Evolutionary conservation across 192 early-diverging fungal genomes (phyloP).

Genomic region (Coemansia sp.): DNA sequence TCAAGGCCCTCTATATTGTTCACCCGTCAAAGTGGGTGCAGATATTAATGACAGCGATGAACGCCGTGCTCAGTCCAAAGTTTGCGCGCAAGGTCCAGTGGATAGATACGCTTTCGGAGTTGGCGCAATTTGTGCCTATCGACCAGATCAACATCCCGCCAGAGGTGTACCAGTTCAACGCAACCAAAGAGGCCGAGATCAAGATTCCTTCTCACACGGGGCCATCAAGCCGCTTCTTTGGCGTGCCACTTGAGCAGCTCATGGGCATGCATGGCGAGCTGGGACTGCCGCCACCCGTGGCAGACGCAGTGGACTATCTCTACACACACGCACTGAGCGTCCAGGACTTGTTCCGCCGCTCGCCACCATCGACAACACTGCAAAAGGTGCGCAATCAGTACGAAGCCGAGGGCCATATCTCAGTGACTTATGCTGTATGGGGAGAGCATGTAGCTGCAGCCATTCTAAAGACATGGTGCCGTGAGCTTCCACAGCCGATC

Average conservation of each 20-base stretch:
- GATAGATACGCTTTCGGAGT: slow-evolving; percentile 69
- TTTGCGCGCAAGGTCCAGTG: slow-evolving; percentile 87
- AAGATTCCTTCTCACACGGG: slow-evolving; percentile 45
- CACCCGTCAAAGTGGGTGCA: slow-evolving; percentile 87
- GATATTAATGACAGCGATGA: slow-evolving; percentile 83
- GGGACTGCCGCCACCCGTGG: slow-evolving; percentile 76
- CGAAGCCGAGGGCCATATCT: slow-evolving; percentile 46
- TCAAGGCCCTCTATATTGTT: slow-evolving; percentile 90
- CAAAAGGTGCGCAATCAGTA: slow-evolving; percentile 60
- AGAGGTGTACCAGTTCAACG: slow-evolving; percentile 55
- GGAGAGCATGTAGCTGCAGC: slow-evolving; percentile 83
- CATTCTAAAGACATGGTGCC: slow-evolving; percentile 81
- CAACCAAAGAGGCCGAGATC: slow-evolving; percentile 48
- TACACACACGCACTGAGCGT: slow-evolving; percentile 68
- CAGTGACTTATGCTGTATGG: slow-evolving; percentile 63
- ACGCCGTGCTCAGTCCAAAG: slow-evolving; percentile 88
- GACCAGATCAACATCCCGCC: slow-evolving; percentile 78
- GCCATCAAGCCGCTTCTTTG: slow-evolving; percentile 67
- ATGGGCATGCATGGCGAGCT: slow-evolving; percentile 76
- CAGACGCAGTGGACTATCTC: slow-evolving; percentile 74
- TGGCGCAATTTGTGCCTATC: slow-evolving; percentile 69
- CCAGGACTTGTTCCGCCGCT: slow-evolving; percentile 85
- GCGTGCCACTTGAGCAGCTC: slow-evolving; percentile 69
- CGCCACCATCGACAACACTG: slow-evolving; percentile 74
- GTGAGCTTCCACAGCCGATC: slow-evolving; percentile 79